These are phyloP conservation scores for Yueomyces sinensis DNA, from an alignment of 805 yeast genomes.

Conservation along the genomic window DNA sequence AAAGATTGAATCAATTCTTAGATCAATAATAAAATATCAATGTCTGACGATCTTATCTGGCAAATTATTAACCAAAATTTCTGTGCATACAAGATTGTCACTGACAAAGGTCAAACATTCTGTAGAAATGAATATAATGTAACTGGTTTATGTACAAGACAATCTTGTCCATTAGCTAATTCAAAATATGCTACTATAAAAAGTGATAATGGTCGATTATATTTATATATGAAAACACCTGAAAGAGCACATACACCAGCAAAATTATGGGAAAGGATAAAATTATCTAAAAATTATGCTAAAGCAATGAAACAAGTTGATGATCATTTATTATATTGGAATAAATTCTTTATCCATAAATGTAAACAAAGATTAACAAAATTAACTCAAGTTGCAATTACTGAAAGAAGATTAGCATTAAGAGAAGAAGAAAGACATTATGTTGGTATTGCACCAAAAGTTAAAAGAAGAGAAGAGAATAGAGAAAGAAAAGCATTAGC, in stretches of 20 bases:
- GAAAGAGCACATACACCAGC: conserved; percentile 96
- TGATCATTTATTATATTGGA: conserved; percentile 83
- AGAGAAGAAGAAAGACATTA: conserved; percentile 86
- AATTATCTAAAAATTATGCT: conserved; percentile 75
- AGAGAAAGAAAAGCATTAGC: conserved; percentile 94
- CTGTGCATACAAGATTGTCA: conserved; percentile 85
- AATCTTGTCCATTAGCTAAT: conserved; percentile 93
- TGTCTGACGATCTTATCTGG: conserved; percentile 86
- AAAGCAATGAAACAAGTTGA: conserved; percentile 85
- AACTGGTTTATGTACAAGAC: conserved; percentile 83
- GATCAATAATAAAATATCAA: too few species aligned
- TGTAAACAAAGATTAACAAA: conserved; percentile 94
- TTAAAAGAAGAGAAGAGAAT: conserved; percentile 83
- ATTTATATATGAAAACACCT: conserved; percentile 89
- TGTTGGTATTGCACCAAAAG: conserved; percentile 88
- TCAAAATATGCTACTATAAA: conserved; percentile 83
- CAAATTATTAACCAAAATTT: conserved; percentile 90
- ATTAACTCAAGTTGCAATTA: conserved; percentile 87
- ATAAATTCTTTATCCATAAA: conserved; percentile 76
- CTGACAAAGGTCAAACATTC: conserved; percentile 80
- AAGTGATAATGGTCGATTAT: conserved; percentile 64
- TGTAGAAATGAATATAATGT: conserved; percentile 96
- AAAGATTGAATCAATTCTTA: too few species aligned
- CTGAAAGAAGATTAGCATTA: conserved; percentile 85
- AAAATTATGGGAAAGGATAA: conserved; percentile 89